Base-by-base conservation (phyloP, 768 basidiomycete genomes). In the Psilocybe azurescens region DNA sequence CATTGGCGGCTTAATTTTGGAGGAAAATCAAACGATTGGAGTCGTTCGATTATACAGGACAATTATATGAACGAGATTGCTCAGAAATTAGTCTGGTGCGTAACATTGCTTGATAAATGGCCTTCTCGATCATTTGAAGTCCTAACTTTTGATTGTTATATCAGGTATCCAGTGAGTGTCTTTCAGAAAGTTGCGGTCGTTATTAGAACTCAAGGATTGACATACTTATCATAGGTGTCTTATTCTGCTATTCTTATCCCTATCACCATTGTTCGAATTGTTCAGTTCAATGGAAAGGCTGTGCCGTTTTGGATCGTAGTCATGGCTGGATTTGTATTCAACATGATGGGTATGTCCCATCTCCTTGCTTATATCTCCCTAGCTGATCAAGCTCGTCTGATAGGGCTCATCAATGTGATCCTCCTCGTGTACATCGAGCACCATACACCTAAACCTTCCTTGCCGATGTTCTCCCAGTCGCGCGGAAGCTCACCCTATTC, bases 181-280 rank as follows among this genome's bases (percentile, higher is more conserved):
- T 7, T 30, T 51, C 16, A 33, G 14, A 18, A 20, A 36, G 5
- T 53, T 1, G 30, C 9, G 11, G 24, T 20, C 29, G 8, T 18
- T 7, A 53, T 54, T 36, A 30, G 47, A 44, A 24, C 16, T 33
- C 7, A 51, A 50, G 44, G 13, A 13, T 24, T 13, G 36, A 44
- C 13, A 20, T 39, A 0, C 9, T 41, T 14, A 36, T 14, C 47
- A 36, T 41, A 74, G 74, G 55, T 76, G 32, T 64, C 70, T 8
- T 77, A 76, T 53, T 68, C 70, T 1, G n/a, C 68, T 9, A 51
- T 75, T 55, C 59, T 76, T 41, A 50, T 74, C 14, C 74, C 74
- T 3, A 72, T 76, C 62, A 69, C 68, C 29, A 38, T 75, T 16
- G 63, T 73, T n/a, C 72, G 75, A 20, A 61, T 77, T 10, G 60